Percentiles rank a stretch among this genome's conserved stretches.
These are phyloP conservation scores for Aureobasidium sp. DNA, from an alignment of 2,329 filamentous ascomycete genomes.

Conservation along the genomic window DNA sequence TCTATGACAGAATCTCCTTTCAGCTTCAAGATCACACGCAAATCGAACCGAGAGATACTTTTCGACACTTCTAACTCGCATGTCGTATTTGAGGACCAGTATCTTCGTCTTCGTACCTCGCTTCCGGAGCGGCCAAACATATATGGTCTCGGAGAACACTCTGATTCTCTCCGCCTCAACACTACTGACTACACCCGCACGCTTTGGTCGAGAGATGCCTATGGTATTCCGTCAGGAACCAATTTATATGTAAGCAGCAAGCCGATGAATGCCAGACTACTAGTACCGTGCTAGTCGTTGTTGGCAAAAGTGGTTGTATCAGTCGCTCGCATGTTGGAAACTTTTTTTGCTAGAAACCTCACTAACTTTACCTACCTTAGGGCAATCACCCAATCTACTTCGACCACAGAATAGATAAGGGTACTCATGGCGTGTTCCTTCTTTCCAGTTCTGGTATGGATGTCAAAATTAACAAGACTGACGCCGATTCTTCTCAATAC, in stretches of 20 bases:
- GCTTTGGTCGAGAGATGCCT: conserved; percentile 63
- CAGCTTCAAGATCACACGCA: conserved; percentile 58
- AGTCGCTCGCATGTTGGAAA: no score
- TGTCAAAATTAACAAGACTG: conserved; percentile 61
- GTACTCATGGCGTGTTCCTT: conserved; percentile 59
- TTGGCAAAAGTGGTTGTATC: no score
- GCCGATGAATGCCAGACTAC: no score
- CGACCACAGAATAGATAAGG: conserved; percentile 55
- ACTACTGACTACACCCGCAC: conserved; percentile 10
- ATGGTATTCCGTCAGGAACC: conserved; percentile 48
- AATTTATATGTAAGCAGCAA: no score
- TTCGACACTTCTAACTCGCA: conserved; percentile 63
- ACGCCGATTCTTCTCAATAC: conserved; percentile 52
- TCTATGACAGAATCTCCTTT: conserved; percentile 55
- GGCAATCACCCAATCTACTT: conserved; percentile 68
- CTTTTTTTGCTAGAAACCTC: no score
- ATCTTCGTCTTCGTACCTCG: conserved; percentile 63
- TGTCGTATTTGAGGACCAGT: conserved; percentile 72
- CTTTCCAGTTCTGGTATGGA: conserved; percentile 71
- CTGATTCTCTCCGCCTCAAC: conserved; percentile 45
- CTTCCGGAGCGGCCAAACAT: conserved; percentile 63
- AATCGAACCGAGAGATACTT: conserved; percentile 51
- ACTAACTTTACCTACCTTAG: no score
- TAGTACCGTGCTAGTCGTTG: no score
- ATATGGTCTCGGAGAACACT: conserved; percentile 74